A percentile compares a stretch with the other conserved stretches of the same genome.
Conservation (phyloP, 2,329 filamentous ascomycete species). For the Calonectria pseudoturangicola region DNA sequence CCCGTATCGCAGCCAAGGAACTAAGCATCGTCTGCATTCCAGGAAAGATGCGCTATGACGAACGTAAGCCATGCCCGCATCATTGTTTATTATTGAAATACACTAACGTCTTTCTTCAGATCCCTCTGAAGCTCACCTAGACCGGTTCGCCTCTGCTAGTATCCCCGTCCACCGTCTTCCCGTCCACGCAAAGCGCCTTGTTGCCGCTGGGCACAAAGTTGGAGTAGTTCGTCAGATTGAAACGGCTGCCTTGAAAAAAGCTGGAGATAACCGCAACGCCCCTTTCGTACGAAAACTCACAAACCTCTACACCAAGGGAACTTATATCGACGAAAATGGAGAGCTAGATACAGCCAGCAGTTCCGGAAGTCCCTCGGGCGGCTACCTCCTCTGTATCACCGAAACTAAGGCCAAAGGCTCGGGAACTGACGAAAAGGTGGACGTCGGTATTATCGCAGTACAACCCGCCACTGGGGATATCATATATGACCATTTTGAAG, state of each 20-base stretch:
- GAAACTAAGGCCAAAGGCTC: slow-evolving; percentile 86
- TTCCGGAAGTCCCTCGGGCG: slow-evolving; percentile 75
- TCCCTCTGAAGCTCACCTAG: slow-evolving; percentile 92
- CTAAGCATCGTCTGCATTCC: slow-evolving; percentile 97
- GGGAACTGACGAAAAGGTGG: slow-evolving; percentile 94
- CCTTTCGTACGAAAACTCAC: slow-evolving; percentile 95
- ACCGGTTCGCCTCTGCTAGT: slow-evolving; percentile 95
- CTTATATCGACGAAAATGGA: slow-evolving; percentile 95
- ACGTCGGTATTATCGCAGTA: slow-evolving; percentile 93
- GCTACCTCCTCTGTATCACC: slow-evolving; percentile 95
- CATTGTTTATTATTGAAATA: background rate
- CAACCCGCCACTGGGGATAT: slow-evolving; percentile 97
- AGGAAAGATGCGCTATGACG: slow-evolving; percentile 94
- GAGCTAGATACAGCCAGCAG: slow-evolving; percentile 76
- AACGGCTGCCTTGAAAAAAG: slow-evolving; percentile 96
- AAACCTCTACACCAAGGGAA: slow-evolving; percentile 98
- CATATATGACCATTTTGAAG: slow-evolving; percentile 95
- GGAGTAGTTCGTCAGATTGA: slow-evolving; percentile 96
- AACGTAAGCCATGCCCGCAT: slow-evolving; percentile 72
- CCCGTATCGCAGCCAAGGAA: slow-evolving; percentile 89
- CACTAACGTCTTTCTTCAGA: slow-evolving; percentile 65
- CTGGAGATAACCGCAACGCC: slow-evolving; percentile 93
- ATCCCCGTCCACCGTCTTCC: slow-evolving; percentile 94
- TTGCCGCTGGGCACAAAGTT: slow-evolving; percentile 95
- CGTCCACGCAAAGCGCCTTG: slow-evolving; percentile 94